Base-by-base conservation (phyloP, 805 yeast genomes). In the Pichia sporocuriosa region DNA sequence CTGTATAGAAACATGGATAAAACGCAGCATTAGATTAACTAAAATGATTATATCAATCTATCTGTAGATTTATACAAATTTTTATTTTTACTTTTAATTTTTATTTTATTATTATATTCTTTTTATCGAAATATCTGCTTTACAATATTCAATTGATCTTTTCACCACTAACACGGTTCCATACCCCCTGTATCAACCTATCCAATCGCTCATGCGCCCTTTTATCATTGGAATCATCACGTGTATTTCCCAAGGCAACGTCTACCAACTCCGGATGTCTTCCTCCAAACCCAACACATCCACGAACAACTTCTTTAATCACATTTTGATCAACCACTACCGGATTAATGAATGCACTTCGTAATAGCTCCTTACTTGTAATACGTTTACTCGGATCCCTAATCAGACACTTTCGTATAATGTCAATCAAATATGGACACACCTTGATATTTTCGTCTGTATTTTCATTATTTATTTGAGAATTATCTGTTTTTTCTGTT, bases 211-310 rank as follows among this genome's bases (percentile, higher is more conserved):
- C 44, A 17, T 40, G 44, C 2, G 44, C 32, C 16, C 25, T 40
- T 19, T 25, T 21, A 41, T 36, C 39, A 1, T 40, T 15, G 9
- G 10, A 3, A 13, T 25, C 28, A 12, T 23, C 5, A 11, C 2
- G 11, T 3, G 13, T 13, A 4, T 19, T 37, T 6, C 42, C 41
- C 15, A 42, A 34, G 2, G 41, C 41, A 13, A 42, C 37, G 33
- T 43, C 29, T 10, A 32, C 35, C 21, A 48, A 29, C 30, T 47
- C 51, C 12, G 59, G 57, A 48, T 69, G 70, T 26, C 58, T 60
- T 15, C 65, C 70, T 15, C 96, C 96, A 61, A 76, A 85, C 45
- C 74, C 72, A 20, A 87, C 82, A 3, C 95, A 88, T 63, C 79
- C 81, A 43, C 75, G 79, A 23, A 86, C 81, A 51, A 88, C 65